Base-by-base conservation (phyloP, 257 asterid species). In the Lycium barbarum region DNA sequence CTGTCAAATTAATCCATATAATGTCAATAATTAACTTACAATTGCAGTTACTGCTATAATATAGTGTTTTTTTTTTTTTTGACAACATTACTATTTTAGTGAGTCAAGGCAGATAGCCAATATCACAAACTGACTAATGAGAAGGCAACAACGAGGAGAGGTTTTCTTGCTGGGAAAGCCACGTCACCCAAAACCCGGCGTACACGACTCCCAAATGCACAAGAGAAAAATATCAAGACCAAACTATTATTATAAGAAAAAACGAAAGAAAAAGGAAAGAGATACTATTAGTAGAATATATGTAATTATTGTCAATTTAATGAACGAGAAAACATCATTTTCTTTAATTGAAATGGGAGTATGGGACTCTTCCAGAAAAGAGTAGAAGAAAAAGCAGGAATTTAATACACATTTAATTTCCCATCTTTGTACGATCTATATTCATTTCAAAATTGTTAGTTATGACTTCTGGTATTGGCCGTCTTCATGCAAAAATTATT, bases 131-230 rank as follows among this genome's bases (percentile, higher is more conserved):
- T 40, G 45, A 6, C 59, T 20, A 74, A 73, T 73, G 20, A 73
- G 11, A 49, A 76, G 14, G 45, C 36, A 62, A 81, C 76, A 81
- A 9, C 61, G 17, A 62, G 14, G 62, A 53, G 2, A 22, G 12
- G 22, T 81, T 33, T 61, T 35, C 89, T 87, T 91, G 96, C 90
- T 80, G 87, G 95, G 90, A 74, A 92, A 93, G 95, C 94, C 92
- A 93, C 93, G 96, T 93, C 95, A 91, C 98, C 86, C 20, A 17
- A 91, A 88, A 85, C 90, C 82, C 94, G 98, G 86, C 97, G 97
- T 79, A 65, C 90, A 63, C 68, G 85, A 88, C 94, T 93, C 95
- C 94, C 89, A 33, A 78, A 85, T 85, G 92, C 57, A 20, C 40
- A n/a, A 12, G 40, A 49, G 33, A 12, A 22, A 22, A 6, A 13